Conservation (phyloP, 2,329 filamentous ascomycete genomes). For the Berkeleyomyces rouxiae region DNA sequence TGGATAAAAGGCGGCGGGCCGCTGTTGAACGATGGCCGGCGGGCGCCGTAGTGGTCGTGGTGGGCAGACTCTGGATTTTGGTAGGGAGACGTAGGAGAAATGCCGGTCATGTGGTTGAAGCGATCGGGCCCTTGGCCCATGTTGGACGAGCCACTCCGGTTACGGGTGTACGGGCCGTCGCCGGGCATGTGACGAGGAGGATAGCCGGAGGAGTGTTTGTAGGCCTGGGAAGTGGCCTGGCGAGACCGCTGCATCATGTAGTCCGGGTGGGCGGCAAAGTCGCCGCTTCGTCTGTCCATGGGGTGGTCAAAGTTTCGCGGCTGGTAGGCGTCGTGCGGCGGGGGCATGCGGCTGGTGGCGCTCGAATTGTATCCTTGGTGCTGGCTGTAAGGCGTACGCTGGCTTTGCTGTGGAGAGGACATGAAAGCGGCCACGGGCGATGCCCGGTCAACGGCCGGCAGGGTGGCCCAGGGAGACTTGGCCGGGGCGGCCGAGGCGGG, state of each 20-base stretch:
- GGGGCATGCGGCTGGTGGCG: neutral
- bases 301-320: constrained; percentile 3
- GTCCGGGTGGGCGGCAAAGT: constrained; percentile 2
- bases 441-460: constrained; percentile 72
- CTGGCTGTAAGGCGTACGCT: constrained; percentile 18
- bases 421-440: constrained; percentile 38
- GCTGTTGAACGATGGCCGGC: constrained; percentile 10
- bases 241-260: constrained; percentile 5
- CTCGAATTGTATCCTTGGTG: neutral
- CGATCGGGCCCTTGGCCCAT: constrained; percentile 4
- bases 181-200: constrained; percentile 6
- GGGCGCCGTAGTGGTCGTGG: constrained; percentile 4
- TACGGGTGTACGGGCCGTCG: constrained; percentile 7
- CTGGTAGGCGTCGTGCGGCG: constrained; percentile 1
- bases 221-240: constrained; percentile 9
- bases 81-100: neutral
- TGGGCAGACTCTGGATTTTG: neutral
- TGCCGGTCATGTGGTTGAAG: constrained; percentile 4
- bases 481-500: constrained; percentile 49
- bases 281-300: constrained; percentile 5
- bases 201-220: constrained; percentile 9
- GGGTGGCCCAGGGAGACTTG: constrained; percentile 80
- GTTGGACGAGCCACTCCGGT: constrained; percentile 10
- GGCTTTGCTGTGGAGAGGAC: constrained; percentile 18
- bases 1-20: constrained; percentile 6